A percentile compares a stretch with the other conserved stretches of the same genome.
phyloP scores from a whole-genome alignment of 177 flowering plant genomes.

The Tripterygium wilfordii region DNA sequence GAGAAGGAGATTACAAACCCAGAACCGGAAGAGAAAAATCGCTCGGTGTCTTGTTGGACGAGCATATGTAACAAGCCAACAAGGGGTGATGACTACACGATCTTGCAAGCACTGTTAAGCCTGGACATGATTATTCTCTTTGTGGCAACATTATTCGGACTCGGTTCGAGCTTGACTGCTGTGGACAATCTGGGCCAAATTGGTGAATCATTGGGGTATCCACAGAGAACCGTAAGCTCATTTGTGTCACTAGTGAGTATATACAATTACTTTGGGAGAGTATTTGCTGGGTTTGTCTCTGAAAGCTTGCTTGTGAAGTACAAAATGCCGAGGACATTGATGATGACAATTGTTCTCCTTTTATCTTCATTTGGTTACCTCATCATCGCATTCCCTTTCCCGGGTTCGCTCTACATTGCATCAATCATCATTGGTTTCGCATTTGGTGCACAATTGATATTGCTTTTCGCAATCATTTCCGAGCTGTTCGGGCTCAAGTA shows the following conservation, averaged over 20 bases:
- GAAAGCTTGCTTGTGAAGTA: slow-evolving; percentile 32
- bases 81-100: slow-evolving; percentile 61
- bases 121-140: slow-evolving; percentile 48
- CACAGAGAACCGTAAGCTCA: slow-evolving; percentile 30
- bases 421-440: slow-evolving; percentile 74
- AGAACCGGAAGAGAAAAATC: background rate
- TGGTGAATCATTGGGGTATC: slow-evolving; percentile 52
- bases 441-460: slow-evolving; percentile 66
- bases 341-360: slow-evolving; percentile 44
- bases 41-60: slow-evolving; percentile 19
- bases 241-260: slow-evolving; percentile 57
- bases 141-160: slow-evolving; percentile 40
- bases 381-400: slow-evolving; percentile 47
- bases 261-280: slow-evolving; percentile 63
- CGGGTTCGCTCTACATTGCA: slow-evolving; percentile 46
- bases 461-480: slow-evolving; percentile 68
- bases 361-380: slow-evolving; percentile 42
- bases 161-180: slow-evolving; percentile 49
- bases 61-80: slow-evolving; percentile 30
- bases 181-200: slow-evolving; percentile 63
- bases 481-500: slow-evolving; percentile 82
- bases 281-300: slow-evolving; percentile 54
- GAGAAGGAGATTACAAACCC: background rate
- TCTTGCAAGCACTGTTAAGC: slow-evolving; percentile 58
- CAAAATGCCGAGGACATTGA: slow-evolving; percentile 44